phyloP scores from a whole-genome alignment of 202 grass and related monocot species.

The Miscanthus sacchariflorus region DNA sequence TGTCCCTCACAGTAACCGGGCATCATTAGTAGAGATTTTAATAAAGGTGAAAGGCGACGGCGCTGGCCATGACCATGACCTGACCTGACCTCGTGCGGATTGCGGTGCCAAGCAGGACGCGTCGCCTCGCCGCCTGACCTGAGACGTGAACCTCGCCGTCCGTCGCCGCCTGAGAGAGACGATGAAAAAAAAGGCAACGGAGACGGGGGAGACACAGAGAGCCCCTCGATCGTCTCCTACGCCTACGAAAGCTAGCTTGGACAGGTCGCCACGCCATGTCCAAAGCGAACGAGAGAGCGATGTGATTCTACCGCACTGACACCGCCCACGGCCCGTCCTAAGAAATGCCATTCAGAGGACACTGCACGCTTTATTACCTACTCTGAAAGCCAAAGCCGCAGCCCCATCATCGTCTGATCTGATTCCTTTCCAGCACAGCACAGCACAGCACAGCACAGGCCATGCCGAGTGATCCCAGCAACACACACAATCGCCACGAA shows the following conservation, averaged over 20 bases:
- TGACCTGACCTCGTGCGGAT: too few species aligned
- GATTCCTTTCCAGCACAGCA: neutral
- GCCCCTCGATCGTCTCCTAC: neutral
- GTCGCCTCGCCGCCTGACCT: too few species aligned
- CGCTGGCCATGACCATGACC: too few species aligned
- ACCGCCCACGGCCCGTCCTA: neutral
- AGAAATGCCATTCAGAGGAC: neutral
- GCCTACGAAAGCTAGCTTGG: neutral
- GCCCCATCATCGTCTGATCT: neutral
- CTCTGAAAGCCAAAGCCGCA: neutral
- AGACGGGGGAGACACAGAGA: neutral
- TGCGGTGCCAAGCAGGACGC: too few species aligned
- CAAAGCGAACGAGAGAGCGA: slow-evolving; percentile 24
- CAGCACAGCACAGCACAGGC: neutral
- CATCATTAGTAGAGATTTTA: too few species aligned
- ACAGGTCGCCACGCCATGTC: neutral
- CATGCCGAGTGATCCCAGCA: neutral
- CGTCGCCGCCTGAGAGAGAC: neutral
- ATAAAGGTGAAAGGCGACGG: too few species aligned
- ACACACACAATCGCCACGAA: neutral
- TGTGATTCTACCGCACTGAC: neutral
- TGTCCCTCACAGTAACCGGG: neutral
- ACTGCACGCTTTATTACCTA: neutral
- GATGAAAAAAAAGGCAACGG: neutral
- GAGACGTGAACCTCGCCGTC: too few species aligned